A percentile compares a stretch with the other conserved stretches of the same genome.
Conservation (phyloP, 768 basidiomycete species). For the Neoboletus magnificus region DNA sequence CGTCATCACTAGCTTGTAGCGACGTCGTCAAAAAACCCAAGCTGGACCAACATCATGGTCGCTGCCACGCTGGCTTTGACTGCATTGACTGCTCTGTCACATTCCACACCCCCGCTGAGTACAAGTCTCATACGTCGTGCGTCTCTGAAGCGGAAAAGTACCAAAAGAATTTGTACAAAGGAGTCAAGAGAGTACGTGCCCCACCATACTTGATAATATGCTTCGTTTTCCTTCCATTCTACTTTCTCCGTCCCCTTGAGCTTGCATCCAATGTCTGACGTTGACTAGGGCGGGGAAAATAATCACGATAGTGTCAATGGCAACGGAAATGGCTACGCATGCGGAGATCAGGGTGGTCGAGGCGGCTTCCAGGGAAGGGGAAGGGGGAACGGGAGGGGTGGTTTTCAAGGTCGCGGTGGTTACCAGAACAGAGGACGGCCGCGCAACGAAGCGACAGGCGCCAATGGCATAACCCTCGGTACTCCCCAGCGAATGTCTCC, state of each 20-base stretch:
- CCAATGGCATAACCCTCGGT: slow-evolving; percentile 72
- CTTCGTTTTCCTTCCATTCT: background rate
- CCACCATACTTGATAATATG: background rate
- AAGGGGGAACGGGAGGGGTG: slow-evolving; percentile 36
- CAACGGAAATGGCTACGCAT: slow-evolving; percentile 21
- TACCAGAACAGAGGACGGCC: slow-evolving; percentile 26
- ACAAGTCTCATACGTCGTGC: slow-evolving; percentile 80
- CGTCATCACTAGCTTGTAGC: slow-evolving; percentile 51
- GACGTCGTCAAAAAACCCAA: slow-evolving; percentile 95
- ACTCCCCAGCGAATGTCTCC: slow-evolving; percentile 53
- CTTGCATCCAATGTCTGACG: background rate
- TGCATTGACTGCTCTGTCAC: slow-evolving; percentile 89
- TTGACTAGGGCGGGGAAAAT: background rate
- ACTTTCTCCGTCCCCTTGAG: background rate
- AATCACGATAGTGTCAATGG: slow-evolving; percentile 2
- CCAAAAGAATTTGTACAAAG: slow-evolving; percentile 82
- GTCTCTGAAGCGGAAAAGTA: slow-evolving; percentile 94
- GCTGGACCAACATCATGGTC: slow-evolving; percentile 68
- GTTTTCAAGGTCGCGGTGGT: slow-evolving; percentile 23
- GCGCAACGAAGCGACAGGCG: slow-evolving; percentile 45
- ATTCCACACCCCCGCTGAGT: slow-evolving; percentile 72
- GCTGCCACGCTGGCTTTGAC: slow-evolving; percentile 68
- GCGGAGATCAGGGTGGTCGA: slow-evolving; percentile 1
- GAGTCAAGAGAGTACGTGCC: slow-evolving; percentile 50
- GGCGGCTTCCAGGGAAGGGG: slow-evolving; percentile 23